These are phyloP conservation scores for Phytophthora litchii DNA, from an alignment of 352 stramenopile species.

Conservation along the genomic window DNA sequence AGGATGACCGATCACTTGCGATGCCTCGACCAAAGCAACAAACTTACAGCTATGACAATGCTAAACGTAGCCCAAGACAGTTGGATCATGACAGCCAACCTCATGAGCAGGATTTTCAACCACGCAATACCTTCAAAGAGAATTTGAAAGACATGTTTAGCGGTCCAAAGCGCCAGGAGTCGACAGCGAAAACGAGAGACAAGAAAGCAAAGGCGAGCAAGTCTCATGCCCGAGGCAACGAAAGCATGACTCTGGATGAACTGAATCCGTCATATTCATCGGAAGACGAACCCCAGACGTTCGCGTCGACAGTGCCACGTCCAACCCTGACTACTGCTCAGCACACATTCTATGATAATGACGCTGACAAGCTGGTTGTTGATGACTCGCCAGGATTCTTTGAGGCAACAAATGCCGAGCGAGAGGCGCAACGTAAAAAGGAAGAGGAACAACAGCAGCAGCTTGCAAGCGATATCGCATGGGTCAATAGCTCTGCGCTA, in stretches of 20 bases:
- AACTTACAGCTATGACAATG: conserved; percentile 18
- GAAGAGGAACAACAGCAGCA: conserved; percentile 34
- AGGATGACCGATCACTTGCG: conserved; percentile 24
- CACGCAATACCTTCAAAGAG: conserved; percentile 38
- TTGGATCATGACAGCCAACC: background rate
- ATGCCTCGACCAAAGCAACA: conserved; percentile 38
- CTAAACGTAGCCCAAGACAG: conserved; percentile 4
- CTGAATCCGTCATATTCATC: conserved; percentile 35
- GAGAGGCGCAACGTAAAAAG: conserved; percentile 28
- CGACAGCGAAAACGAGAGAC: conserved; percentile 19
- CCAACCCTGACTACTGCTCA: conserved; percentile 9
- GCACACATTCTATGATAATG: conserved; percentile 49
- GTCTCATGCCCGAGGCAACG: conserved; percentile 16
- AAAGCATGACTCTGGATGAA: conserved; percentile 44
- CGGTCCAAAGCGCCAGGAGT: conserved; percentile 26
- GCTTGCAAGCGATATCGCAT: conserved; percentile 28
- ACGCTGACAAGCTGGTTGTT: conserved; percentile 60
- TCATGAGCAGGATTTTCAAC: conserved; percentile 17
- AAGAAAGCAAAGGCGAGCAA: conserved; percentile 13
- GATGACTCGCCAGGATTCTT: conserved; percentile 71
- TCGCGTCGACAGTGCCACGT: conserved; percentile 15
- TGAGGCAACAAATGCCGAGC: conserved; percentile 37
- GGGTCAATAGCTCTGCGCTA: conserved; percentile 29
- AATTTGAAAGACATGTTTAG: conserved; percentile 49
- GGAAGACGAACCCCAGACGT: conserved; percentile 26